Percentiles rank a stretch among this genome's conserved stretches.
These are phyloP conservation scores for Artemisia annua DNA, from an alignment of 129 eudicot genomes.

Conservation along the genomic window DNA sequence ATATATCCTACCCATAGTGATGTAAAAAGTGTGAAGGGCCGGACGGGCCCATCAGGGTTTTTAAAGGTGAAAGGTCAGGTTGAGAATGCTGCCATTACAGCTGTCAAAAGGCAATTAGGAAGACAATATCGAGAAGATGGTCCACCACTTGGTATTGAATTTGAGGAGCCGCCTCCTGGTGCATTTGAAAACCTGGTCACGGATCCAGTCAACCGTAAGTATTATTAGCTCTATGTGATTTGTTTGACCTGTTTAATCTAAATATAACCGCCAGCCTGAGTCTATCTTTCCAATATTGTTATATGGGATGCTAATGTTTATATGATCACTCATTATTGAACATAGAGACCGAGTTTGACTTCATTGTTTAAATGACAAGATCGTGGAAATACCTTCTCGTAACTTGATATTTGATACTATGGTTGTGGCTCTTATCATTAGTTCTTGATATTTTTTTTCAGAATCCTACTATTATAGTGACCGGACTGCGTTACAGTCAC, in stretches of 20 bases:
- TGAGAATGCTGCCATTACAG: slow-evolving; percentile 83
- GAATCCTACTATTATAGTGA: slow-evolving; percentile 50
- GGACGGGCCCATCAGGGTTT: slow-evolving; percentile 87
- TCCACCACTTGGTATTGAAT: slow-evolving; percentile 88
- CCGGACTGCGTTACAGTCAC: slow-evolving; percentile 27
- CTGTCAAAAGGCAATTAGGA: slow-evolving; percentile 96
- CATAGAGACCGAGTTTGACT: slow-evolving; percentile 9
- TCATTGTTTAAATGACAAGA: not conserved
- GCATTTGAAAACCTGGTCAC: slow-evolving; percentile 74
- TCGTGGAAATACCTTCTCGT: not conserved
- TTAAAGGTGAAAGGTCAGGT: slow-evolving; percentile 80
- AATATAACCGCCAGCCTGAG: not conserved
- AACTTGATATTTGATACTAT: not conserved
- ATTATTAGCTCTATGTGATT: not conserved
- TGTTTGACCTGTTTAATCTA: not conserved
- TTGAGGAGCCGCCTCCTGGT: slow-evolving; percentile 90
- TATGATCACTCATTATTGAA: not conserved
- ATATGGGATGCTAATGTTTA: slow-evolving; percentile 6
- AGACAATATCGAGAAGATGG: slow-evolving; percentile 80
- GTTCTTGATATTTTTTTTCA: slow-evolving; percentile 31
- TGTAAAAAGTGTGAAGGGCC: slow-evolving; percentile 38
- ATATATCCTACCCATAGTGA: slow-evolving; percentile 41
- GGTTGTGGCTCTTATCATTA: slow-evolving; percentile 11
- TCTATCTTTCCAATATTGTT: not conserved
- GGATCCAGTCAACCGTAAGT: slow-evolving; percentile 57